phyloP scores from a whole-genome alignment of 2,329 filamentous ascomycete genomes.

The Clonostachys solani region DNA sequence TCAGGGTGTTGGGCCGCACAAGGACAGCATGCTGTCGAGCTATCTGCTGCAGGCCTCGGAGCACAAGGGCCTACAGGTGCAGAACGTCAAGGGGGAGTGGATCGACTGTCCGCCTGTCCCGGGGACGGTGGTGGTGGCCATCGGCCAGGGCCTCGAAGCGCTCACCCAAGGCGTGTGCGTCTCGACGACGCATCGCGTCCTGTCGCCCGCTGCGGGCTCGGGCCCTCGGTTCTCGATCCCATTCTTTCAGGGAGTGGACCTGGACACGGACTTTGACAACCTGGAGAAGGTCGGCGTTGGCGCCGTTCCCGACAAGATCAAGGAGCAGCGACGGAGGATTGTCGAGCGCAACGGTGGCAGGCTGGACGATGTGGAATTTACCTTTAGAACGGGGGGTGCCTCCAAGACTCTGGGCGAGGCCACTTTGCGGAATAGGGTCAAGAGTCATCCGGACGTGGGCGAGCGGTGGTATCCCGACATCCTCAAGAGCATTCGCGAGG shows the following conservation, averaged over 20 bases:
- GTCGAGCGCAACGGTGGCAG: slow-evolving; percentile 46
- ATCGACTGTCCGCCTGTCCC: slow-evolving; percentile 74
- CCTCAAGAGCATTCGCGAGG: slow-evolving; percentile 49
- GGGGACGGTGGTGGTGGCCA: slow-evolving; percentile 80
- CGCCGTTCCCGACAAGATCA: slow-evolving; percentile 56
- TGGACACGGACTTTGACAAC: slow-evolving; percentile 75
- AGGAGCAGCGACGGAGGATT: slow-evolving; percentile 55
- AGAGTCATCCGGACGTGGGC: slow-evolving; percentile 83
- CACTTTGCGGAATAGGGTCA: slow-evolving; percentile 77
- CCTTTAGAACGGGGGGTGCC: slow-evolving; percentile 67
- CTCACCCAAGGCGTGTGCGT: slow-evolving; percentile 79
- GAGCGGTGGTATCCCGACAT: slow-evolving; percentile 75
- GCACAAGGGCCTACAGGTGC: slow-evolving; percentile 78
- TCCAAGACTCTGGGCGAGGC: slow-evolving; percentile 74
- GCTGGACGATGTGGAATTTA: slow-evolving; percentile 79
- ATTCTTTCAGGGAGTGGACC: slow-evolving; percentile 83
- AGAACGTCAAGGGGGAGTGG: slow-evolving; percentile 75
- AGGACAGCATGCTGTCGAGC: slow-evolving; percentile 78
- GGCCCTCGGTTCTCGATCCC: slow-evolving; percentile 77
- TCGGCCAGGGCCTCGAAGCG: slow-evolving; percentile 84
- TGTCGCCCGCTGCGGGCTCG: slow-evolving; percentile 65
- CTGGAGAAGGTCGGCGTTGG: slow-evolving; percentile 60
- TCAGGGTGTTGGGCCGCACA: slow-evolving; percentile 73
- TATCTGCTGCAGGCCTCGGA: slow-evolving; percentile 76
- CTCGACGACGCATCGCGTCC: slow-evolving; percentile 76